phyloP scores from a whole-genome alignment of 768 basidiomycete species.

The Pleurotus eryngii region DNA sequence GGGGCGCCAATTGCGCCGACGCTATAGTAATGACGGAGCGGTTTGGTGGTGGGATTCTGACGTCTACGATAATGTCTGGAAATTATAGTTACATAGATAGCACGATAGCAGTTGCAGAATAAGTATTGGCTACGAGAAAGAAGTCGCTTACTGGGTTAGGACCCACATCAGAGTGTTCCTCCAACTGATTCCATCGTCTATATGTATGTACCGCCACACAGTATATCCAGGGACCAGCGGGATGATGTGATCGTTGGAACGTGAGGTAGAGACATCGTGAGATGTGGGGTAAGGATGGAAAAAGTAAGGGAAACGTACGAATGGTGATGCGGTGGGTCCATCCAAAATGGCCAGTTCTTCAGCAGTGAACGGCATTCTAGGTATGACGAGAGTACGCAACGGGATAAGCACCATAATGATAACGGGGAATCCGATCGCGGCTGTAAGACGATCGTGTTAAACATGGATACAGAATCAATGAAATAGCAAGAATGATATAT shows the following conservation, averaged over 20 bases:
- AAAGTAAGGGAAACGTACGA: constrained; percentile 46
- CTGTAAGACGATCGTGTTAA: constrained; percentile 32
- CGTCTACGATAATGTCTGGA: not conserved
- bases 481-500: constrained; percentile 27
- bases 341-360: constrained; percentile 87
- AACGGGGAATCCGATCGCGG: constrained; percentile 88
- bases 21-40: not conserved
- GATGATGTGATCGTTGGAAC: not conserved
- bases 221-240: not conserved
- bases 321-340: constrained; percentile 84
- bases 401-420: constrained; percentile 85
- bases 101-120: too few species aligned
- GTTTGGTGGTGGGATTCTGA: too few species aligned
- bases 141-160: too few species aligned
- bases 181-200: constrained; percentile 36
- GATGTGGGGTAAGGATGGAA: constrained; percentile 20
- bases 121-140: too few species aligned
- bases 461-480: not conserved
- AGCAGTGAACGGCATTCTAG: constrained; percentile 66
- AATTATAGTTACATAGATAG: not conserved
- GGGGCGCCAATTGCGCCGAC: too few species aligned
- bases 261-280: not conserved
- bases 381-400: constrained; percentile 66
- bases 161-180: constrained; percentile 19
- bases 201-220: not conserved